phyloP scores from a whole-genome alignment of 768 basidiomycete species.

The Collybia sp. region DNA sequence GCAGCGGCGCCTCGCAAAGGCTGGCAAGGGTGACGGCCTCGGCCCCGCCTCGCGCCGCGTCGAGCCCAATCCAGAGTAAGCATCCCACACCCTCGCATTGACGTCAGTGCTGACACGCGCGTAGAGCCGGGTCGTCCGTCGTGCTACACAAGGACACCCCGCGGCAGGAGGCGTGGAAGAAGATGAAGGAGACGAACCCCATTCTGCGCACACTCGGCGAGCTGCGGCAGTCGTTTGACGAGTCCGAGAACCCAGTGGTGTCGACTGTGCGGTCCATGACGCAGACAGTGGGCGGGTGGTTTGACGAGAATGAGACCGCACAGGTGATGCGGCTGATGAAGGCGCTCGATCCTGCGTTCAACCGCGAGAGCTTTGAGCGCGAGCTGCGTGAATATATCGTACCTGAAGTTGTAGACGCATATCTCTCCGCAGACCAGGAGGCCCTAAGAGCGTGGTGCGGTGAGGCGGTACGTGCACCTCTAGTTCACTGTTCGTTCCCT shows the following conservation, averaged over 20 bases:
- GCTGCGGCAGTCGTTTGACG: conserved; percentile 73
- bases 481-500: conserved; percentile 5
- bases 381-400: conserved; percentile 96
- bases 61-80: conserved; percentile 79
- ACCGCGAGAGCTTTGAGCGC: conserved; percentile 79
- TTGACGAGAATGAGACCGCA: conserved; percentile 98
- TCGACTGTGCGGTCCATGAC: conserved; percentile 80
- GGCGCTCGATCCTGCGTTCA: conserved; percentile 83
- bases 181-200: conserved; percentile 76
- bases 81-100: conserved; percentile 3
- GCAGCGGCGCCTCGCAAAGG: conserved; percentile 78
- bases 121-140: conserved; percentile 80
- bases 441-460: conserved; percentile 87
- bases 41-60: conserved; percentile 44
- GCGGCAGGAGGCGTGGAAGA: conserved; percentile 76
- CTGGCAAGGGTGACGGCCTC: conserved; percentile 65
- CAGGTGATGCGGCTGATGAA: conserved; percentile 87
- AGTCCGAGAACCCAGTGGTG: conserved; percentile 90
- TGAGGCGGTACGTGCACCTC: conserved; percentile 69
- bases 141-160: conserved; percentile 82
- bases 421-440: conserved; percentile 85
- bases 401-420: conserved; percentile 96
- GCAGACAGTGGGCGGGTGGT: conserved; percentile 81
- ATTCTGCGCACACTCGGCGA: conserved; percentile 54
- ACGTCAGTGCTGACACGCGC: background rate